Evolutionary conservation across 441 rosid genomes (phyloP), one percentile per base, ranked within the genome.

Genomic region (Euphorbia celastroides): DNA sequence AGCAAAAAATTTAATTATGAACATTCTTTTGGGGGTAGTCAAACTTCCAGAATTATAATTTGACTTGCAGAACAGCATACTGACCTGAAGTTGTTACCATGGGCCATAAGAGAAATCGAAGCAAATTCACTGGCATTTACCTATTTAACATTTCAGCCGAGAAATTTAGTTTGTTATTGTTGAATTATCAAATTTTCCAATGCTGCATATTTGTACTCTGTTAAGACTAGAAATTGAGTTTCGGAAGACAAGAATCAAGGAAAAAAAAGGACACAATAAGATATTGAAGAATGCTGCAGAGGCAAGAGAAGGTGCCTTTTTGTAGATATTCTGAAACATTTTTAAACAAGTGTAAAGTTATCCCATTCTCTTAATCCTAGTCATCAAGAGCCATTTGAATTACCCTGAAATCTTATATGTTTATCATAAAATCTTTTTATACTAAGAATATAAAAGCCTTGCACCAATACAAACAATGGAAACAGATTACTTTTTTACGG

Each of bases 61-160:
- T 66, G 31, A 34, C 62, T 69, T 60, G 56, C 57, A 23, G 34
- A 61, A 74, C 44, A 68, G 36, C 23, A 58, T 57, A 65, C 71
- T 73, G 65, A 89, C 95, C 96, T 85, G 89, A 81, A 85, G 72
- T 83, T 78, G 48, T 86, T 83, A 79, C 82, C 84, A 41, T 27
- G 67, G 48, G 86, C 75, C 69, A 88, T 66, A 66, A 85, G 69
- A 44, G 92, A 89, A 69, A 92, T 36, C 66, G 80, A 75, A 52
- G 90, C 86, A 72, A 84, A 83, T 83, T 92, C 98, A 80, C 81
- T 67, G 10, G 86, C 92, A 76, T 84, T 88, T 51, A 81, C 83
- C 98, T 92, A 66, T 56, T 64, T 50, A 68, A 72, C 70, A 61
- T 23, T 19, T 54, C 30, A 60, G 14, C 50, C 25, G 36, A 30